Evolutionary conservation across 371 early-diverging fungal genomes (phyloP).

Genomic region (Lichtheimia ornata): DNA sequence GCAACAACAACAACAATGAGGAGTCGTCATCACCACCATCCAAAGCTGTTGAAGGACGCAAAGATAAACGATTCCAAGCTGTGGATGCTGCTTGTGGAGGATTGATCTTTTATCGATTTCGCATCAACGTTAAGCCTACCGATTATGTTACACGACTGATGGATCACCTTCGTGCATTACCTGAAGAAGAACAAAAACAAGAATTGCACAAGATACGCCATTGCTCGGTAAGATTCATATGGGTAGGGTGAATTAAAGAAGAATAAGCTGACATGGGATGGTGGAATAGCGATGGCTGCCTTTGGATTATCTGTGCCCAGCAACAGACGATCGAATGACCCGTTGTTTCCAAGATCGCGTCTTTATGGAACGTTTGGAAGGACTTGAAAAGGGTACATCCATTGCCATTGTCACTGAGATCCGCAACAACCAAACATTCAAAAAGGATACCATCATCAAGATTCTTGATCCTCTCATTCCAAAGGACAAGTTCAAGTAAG

Average conservation of each 20-base stretch:
- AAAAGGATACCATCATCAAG: constrained; percentile 41
- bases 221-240: constrained; percentile 33
- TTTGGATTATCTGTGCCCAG: constrained; percentile 53
- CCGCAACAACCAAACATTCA: constrained; percentile 45
- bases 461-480: constrained; percentile 46
- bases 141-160: constrained; percentile 43
- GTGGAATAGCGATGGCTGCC: constrained; percentile 48
- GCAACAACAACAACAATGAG: constrained; percentile 22
- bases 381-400: constrained; percentile 19
- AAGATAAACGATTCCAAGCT: constrained; percentile 50
- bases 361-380: constrained; percentile 18
- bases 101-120: constrained; percentile 52
- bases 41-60: constrained; percentile 14
- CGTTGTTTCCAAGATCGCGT: constrained; percentile 36
- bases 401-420: constrained; percentile 52
- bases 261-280: no score
- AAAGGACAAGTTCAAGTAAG: constrained; percentile 35
- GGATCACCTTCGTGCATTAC: constrained; percentile 21
- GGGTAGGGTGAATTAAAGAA: no score
- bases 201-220: constrained; percentile 29
- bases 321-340: constrained; percentile 40
- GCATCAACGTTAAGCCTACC: constrained; percentile 50
- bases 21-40: neutral
- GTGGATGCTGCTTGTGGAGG: constrained; percentile 61
- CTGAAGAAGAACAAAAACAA: constrained; percentile 25